phyloP scores from a whole-genome alignment of 2,329 filamentous ascomycete genomes.

The Cladosporium sp. region DNA sequence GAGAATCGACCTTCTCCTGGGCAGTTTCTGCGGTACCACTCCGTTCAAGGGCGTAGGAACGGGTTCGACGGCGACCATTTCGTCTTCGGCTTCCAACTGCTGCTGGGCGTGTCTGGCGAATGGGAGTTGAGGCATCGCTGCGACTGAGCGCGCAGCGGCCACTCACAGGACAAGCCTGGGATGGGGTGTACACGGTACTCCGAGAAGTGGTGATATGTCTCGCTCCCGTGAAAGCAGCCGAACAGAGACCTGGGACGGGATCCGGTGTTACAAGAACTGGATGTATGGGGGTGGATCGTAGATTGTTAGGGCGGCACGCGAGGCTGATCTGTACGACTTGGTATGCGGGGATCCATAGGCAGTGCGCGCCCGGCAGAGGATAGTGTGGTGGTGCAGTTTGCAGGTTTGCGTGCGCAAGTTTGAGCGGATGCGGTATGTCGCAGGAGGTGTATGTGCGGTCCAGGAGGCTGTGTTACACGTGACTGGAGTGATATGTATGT shows the following conservation, averaged over 20 bases:
- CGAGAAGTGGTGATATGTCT: not conserved
- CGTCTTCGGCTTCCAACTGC: slow-evolving; percentile 9
- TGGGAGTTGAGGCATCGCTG: slow-evolving; percentile 13
- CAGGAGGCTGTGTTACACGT: not conserved
- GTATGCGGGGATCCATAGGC: slow-evolving; percentile 10
- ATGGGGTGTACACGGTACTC: slow-evolving; percentile 5
- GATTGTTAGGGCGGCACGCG: slow-evolving; percentile 7
- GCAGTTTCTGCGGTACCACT: slow-evolving; percentile 6
- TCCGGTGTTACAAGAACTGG: slow-evolving; percentile 1
- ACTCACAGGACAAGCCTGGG: slow-evolving; percentile 2
- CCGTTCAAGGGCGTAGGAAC: not conserved
- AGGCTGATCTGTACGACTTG: slow-evolving; percentile 4
- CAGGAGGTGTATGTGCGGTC: not conserved
- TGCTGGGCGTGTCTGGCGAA: slow-evolving; percentile 11
- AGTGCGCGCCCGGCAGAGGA: not conserved
- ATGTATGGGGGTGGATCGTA: no score
- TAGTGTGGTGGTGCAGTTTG: not conserved
- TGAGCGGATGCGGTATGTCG: not conserved
- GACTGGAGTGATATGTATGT: not conserved
- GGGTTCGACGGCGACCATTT: slow-evolving; percentile 10
- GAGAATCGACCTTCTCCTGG: slow-evolving; percentile 7
- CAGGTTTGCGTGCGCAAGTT: not conserved
- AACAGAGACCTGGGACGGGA: not conserved
- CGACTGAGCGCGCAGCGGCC: slow-evolving; percentile 6
- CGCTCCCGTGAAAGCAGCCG: not conserved